Evolutionary conservation across 202 grass and related monocot species (phyloP).

Genomic region (Sporobolus alterniflorus): DNA sequence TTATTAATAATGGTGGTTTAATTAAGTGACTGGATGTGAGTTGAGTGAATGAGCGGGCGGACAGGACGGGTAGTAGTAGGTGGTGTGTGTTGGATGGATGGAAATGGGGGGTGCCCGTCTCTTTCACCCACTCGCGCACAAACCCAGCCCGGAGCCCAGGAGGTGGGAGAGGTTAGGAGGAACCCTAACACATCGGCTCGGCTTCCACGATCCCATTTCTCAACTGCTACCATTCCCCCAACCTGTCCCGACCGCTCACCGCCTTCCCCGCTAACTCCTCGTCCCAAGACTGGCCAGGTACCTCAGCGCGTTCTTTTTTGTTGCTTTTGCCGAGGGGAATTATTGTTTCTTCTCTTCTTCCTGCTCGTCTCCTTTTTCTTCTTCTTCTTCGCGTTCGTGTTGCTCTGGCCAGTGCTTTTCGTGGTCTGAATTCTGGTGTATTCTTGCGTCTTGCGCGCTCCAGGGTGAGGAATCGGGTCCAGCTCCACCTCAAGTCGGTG

Average conservation of each 20-base stretch:
- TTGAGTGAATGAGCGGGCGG: background rate
- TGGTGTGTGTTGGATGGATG: too few species aligned
- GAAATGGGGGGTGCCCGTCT: background rate
- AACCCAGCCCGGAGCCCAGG: background rate
- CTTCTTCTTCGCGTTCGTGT: background rate
- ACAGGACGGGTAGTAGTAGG: background rate
- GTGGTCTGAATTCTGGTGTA: background rate
- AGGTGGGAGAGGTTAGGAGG: background rate
- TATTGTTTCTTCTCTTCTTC: background rate
- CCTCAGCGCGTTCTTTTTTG: background rate
- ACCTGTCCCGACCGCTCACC: constrained; percentile 13
- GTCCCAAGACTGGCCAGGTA: background rate
- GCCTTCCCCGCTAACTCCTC: background rate
- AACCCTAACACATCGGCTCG: constrained; percentile 32
- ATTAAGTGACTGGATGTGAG: constrained; percentile 4
- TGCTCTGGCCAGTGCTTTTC: constrained; percentile 7
- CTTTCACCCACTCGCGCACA: constrained; percentile 40
- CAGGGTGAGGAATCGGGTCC: constrained; percentile 7
- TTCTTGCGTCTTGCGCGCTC: constrained; percentile 3
- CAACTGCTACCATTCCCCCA: background rate
- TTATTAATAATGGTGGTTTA: background rate
- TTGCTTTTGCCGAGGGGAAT: background rate
- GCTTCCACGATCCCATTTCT: constrained; percentile 6
- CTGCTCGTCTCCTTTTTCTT: background rate
- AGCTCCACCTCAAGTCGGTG: constrained; percentile 7